Conservation (phyloP, 1,284 basidiomycete genomes). For the Fomitiporia mediterranea region DNA sequence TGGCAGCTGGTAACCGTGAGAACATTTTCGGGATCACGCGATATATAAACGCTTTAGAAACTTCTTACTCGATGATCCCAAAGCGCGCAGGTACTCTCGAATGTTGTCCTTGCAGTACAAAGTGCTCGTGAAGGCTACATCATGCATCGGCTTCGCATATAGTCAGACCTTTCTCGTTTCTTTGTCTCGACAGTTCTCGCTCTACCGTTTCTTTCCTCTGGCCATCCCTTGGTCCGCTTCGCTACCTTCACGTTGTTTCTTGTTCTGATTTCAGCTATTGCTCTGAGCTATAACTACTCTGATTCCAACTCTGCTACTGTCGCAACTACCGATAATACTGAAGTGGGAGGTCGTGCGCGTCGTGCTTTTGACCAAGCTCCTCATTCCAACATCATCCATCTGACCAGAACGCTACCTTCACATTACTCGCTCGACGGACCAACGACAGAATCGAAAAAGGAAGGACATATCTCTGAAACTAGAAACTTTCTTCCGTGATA, state of each 20-base stretch:
- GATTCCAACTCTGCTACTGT: too few relatives aligned
- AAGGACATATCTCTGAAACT: not conserved
- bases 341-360: not conserved
- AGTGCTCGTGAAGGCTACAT: not conserved
- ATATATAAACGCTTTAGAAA: too few relatives aligned
- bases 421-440: not conserved
- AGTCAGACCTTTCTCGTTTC: too few relatives aligned
- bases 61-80: too few relatives aligned
- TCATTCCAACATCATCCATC: conserved; percentile 15
- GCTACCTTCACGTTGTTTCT: not conserved
- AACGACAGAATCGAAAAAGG: not conserved
- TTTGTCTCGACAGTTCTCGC: conserved; percentile 1
- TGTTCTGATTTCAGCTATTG: not conserved
- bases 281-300: not conserved
- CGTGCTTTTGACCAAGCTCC: conserved; percentile 12
- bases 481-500: conserved; percentile 6
- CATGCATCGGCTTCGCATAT: not conserved
- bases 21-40: too few relatives aligned
- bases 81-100: too few relatives aligned
- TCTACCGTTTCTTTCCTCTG: conserved; percentile 1
- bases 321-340: not conserved
- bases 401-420: conserved; percentile 13
- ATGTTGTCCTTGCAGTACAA: not conserved
- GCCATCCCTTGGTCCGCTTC: not conserved
- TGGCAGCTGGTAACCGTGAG: too few relatives aligned